phyloP scores from a whole-genome alignment of 495 filamentous ascomycete genomes.

The Neurospora sp. region DNA sequence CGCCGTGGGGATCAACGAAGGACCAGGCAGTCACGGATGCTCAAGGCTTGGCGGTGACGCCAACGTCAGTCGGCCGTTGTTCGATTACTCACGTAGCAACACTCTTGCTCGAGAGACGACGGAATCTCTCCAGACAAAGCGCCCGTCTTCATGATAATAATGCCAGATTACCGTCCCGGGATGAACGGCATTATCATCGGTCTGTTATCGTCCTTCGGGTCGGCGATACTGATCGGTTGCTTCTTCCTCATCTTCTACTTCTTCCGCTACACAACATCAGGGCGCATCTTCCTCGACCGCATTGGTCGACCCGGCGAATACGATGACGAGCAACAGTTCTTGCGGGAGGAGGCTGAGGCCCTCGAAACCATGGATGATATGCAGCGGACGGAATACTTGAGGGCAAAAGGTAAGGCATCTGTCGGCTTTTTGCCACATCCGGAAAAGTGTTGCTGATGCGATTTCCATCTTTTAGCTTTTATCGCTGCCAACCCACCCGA shows the following conservation, averaged over 20 bases:
- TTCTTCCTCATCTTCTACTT: conserved; percentile 85
- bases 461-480: conserved; percentile 52
- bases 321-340: conserved; percentile 92
- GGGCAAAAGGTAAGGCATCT: conserved; percentile 74
- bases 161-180: conserved; percentile 23
- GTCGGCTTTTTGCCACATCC: background rate
- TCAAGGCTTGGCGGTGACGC: conserved; percentile 11
- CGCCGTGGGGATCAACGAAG: background rate
- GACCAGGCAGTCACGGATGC: conserved; percentile 6
- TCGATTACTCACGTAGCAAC: background rate
- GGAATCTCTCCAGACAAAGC: background rate
- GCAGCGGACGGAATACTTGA: conserved; percentile 75
- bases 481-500: conserved; percentile 91
- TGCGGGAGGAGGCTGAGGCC: conserved; percentile 87
- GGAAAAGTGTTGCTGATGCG: conserved; percentile 5
- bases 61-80: conserved; percentile 8
- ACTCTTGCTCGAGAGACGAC: background rate
- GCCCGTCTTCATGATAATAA: conserved; percentile 4
- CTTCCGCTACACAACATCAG: conserved; percentile 80
- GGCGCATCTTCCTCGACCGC: conserved; percentile 86
- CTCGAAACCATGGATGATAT: conserved; percentile 94
- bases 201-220: conserved; percentile 92
- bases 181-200: conserved; percentile 84
- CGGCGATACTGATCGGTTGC: conserved; percentile 69
- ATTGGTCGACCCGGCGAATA: conserved; percentile 92